Percentiles rank a stretch among this genome's conserved stretches.
Evolutionary conservation across 352 stramenopile genomes (phyloP).

Genomic region (Globisporangium barbulae): DNA sequence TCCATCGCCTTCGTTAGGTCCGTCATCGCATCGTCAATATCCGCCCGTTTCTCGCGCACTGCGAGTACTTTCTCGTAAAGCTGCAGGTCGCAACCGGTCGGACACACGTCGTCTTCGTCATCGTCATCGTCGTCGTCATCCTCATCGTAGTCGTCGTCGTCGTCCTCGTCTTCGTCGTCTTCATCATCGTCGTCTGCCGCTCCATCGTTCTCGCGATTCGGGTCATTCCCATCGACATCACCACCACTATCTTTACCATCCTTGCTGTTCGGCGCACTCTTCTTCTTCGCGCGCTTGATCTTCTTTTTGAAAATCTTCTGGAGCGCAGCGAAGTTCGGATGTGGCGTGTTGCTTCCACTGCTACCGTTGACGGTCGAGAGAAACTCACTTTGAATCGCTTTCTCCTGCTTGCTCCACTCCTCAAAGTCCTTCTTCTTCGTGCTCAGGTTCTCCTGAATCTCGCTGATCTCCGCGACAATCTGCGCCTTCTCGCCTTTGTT

Average conservation of each 20-base stretch:
- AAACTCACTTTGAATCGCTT: slow-evolving; percentile 67
- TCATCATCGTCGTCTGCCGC: slow-evolving; percentile 67
- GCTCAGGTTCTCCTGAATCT: slow-evolving; percentile 71
- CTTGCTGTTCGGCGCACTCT: slow-evolving; percentile 23
- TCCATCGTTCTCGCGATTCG: slow-evolving; percentile 55
- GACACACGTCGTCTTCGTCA: slow-evolving; percentile 90
- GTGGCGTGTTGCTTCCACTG: slow-evolving; percentile 28
- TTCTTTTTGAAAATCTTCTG: slow-evolving; percentile 92
- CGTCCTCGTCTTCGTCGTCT: slow-evolving; percentile 69
- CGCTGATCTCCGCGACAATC: slow-evolving; percentile 71
- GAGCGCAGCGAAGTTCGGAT: slow-evolving; percentile 66
- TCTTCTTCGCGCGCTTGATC: slow-evolving; percentile 90
- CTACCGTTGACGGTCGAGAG: slow-evolving; percentile 62
- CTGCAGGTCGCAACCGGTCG: slow-evolving; percentile 80
- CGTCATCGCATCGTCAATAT: slow-evolving; percentile 87
- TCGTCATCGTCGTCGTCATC: slow-evolving; percentile 91
- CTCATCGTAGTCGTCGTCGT: slow-evolving; percentile 76
- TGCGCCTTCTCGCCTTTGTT: slow-evolving; percentile 83
- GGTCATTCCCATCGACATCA: slow-evolving; percentile 26
- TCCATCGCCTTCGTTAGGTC: slow-evolving; percentile 87
- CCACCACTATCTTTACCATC: slow-evolving; percentile 32
- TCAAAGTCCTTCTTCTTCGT: slow-evolving; percentile 81
- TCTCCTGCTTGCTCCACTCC: slow-evolving; percentile 65
- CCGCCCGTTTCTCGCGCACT: slow-evolving; percentile 88
- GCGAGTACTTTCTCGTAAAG: slow-evolving; percentile 93